Evolutionary conservation across 2,329 filamentous ascomycete genomes (phyloP).

Genomic region (Penicillium expansum): DNA sequence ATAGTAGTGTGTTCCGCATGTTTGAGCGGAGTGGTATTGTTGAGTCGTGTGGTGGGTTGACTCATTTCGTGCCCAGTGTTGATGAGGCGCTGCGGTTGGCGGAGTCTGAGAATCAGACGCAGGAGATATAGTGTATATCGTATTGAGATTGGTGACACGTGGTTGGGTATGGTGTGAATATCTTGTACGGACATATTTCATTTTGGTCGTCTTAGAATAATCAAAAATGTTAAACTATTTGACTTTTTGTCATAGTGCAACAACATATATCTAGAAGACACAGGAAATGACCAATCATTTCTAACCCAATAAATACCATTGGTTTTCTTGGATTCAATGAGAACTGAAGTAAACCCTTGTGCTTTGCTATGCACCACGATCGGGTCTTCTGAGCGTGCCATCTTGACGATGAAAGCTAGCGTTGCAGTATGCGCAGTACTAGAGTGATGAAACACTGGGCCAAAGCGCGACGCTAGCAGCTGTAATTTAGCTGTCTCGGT

Average conservation of each 20-base stretch:
- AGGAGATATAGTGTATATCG: constrained; percentile 30
- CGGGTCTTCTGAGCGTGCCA: background rate
- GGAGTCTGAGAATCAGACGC: constrained; percentile 62
- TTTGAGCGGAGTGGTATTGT: constrained; percentile 82
- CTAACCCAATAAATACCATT: background rate
- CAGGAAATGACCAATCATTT: background rate
- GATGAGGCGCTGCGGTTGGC: constrained; percentile 79
- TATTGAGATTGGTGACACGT: background rate
- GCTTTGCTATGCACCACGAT: background rate
- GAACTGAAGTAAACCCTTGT: background rate
- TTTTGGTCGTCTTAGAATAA: background rate
- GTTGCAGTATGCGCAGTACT: background rate
- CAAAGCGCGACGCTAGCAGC: too few relatives aligned
- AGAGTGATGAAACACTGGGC: too few relatives aligned
- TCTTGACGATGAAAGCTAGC: background rate
- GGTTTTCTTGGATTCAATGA: background rate
- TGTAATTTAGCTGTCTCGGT: background rate
- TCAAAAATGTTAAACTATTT: background rate
- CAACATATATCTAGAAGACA: background rate
- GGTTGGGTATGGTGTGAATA: background rate
- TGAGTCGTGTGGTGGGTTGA: constrained; percentile 71
- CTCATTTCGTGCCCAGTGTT: constrained; percentile 78
- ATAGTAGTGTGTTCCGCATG: constrained; percentile 63
- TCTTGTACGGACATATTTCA: background rate
- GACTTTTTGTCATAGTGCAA: background rate